Percentiles rank a stretch among this genome's conserved stretches.
phyloP scores from a whole-genome alignment of 2,329 filamentous ascomycete genomes.

The Arthrocladium fulminans region DNA sequence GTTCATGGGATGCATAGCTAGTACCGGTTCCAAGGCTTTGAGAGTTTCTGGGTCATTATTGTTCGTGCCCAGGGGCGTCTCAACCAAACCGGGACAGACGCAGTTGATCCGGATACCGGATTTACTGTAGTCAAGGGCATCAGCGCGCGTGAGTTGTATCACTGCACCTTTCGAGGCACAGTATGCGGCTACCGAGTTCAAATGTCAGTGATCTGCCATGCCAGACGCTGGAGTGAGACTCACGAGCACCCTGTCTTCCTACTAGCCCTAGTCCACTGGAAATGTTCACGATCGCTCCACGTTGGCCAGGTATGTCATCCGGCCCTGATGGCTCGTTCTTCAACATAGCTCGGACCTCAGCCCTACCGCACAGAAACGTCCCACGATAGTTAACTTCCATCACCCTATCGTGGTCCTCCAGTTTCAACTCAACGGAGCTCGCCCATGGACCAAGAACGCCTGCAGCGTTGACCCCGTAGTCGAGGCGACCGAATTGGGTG shows the following conservation, averaged over 20 bases:
- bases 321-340: conserved; percentile 34
- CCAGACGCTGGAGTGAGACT: conserved; percentile 19
- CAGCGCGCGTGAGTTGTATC: conserved; percentile 36
- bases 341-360: conserved; percentile 40
- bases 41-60: conserved; percentile 28
- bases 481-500: conserved; percentile 38
- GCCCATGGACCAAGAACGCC: conserved; percentile 40
- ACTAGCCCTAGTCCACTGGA: conserved; percentile 46
- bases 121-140: conserved; percentile 27
- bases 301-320: conserved; percentile 30
- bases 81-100: conserved; percentile 37
- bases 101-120: conserved; percentile 32
- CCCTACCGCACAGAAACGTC: conserved; percentile 41
- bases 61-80: conserved; percentile 40
- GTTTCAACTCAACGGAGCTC: conserved; percentile 39
- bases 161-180: conserved; percentile 37
- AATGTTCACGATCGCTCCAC: conserved; percentile 45
- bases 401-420: conserved; percentile 44
- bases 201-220: background rate
- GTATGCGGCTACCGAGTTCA: conserved; percentile 30
- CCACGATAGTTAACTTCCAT: conserved; percentile 49
- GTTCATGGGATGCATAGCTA: conserved; percentile 43
- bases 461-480: conserved; percentile 51
- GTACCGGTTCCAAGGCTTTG: conserved; percentile 33
- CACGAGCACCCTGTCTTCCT: conserved; percentile 37